Evolutionary conservation across 208 protist species (phyloP).

Genomic region (Herpetomonas tarakana): DNA sequence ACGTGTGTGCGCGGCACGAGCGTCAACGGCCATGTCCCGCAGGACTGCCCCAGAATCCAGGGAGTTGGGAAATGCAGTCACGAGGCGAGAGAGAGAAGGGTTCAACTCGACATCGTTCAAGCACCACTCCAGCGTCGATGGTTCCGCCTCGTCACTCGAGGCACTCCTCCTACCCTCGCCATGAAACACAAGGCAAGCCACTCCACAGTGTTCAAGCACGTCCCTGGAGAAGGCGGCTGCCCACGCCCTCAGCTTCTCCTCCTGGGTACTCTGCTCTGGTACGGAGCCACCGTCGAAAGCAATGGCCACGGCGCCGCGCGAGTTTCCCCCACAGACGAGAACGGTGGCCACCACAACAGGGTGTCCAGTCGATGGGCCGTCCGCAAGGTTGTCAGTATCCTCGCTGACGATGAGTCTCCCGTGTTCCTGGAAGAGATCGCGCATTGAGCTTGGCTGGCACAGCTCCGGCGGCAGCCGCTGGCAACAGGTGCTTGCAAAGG

Average conservation of each 20-base stretch:
- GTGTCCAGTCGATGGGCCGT: conserved; percentile 13
- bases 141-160: too few species aligned
- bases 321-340: background rate
- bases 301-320: background rate
- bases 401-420: conserved; percentile 49
- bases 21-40: conserved; percentile 15
- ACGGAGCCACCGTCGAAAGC: too few species aligned
- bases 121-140: too few species aligned
- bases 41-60: conserved; percentile 2
- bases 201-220: conserved; percentile 28
- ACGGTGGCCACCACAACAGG: conserved; percentile 1
- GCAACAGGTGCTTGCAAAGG: too few species aligned
- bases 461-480: too few species aligned
- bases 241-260: conserved; percentile 9
- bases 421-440: conserved; percentile 15
- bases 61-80: background rate
- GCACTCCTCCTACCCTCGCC: too few species aligned
- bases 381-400: conserved; percentile 10
- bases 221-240: conserved; percentile 20
- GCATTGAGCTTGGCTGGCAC: too few species aligned
- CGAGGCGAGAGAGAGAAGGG: background rate
- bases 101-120: background rate
- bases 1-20: conserved; percentile 7
- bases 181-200: conserved; percentile 17
- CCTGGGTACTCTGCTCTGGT: background rate